Base-by-base conservation (phyloP, 192 early-diverging fungal genomes). In the Backusella liffmaniae region DNA sequence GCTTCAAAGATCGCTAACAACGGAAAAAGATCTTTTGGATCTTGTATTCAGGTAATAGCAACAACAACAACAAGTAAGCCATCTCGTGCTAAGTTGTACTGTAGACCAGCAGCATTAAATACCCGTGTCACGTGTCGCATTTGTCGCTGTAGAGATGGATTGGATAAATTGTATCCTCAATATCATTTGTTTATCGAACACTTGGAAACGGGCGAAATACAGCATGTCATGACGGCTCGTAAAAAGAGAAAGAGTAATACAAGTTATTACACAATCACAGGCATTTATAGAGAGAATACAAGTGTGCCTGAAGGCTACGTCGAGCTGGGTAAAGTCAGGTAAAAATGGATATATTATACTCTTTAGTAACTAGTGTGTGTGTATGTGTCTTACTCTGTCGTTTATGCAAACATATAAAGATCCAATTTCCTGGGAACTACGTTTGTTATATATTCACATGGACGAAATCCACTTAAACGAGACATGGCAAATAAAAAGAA, bases 351-450 rank as follows among this genome's bases (percentile, higher is more conserved):
- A 81, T 88, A 77, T 80, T 86, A n/a, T 80, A 84, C 32, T 3
- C 32, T 32, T 32, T 82, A 88, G 21, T 41, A 30, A 21, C 0
- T n/a, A 35, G 44, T 21, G 7, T 26, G 26, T 26, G 26, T 26
- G 26, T 26, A 26, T 26, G 26, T 26, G 26, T 18, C 12, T 76
- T 67, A 21, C 65, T 32, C 26, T 26, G 26, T 62, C 53, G 37
- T 56, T 74, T 76, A 7, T 78, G 67, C 10, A 30, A 41, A 30
- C 29, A 26, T 32, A 69, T 0, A 76, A 70, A 91, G 93, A 67
- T 93, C 95, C 6, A 97, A 97, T 76, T 93, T 96, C 30, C 68
- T 95, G 42, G 97, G 96, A 10, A 96, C 95, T 3, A 89, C 87
- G 26, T 98, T 95, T 83, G 80, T 86, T 16, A 89, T 97, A 8